phyloP scores from a whole-genome alignment of 441 rosid species.

The Flueggea neowawraea region DNA sequence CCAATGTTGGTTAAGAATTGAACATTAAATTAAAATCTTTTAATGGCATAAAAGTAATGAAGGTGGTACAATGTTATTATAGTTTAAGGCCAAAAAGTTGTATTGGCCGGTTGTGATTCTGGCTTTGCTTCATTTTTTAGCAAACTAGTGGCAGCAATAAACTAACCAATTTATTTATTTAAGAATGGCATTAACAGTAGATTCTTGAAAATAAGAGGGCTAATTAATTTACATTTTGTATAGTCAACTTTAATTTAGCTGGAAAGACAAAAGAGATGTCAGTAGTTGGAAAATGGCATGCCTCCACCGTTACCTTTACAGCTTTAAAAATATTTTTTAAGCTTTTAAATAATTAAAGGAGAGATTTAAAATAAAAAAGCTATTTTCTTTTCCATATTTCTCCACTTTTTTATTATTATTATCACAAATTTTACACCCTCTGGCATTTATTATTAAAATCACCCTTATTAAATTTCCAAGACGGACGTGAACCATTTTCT shows the following conservation, averaged over 20 bases:
- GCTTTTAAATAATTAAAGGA: constrained; percentile 19
- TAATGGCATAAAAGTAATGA: too few species aligned
- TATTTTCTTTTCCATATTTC: constrained; percentile 30
- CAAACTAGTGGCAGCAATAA: neutral
- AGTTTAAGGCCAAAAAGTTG: too few species aligned
- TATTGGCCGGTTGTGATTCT: too few species aligned
- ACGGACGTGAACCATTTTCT: constrained; percentile 86
- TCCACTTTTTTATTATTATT: constrained; percentile 10
- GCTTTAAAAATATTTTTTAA: constrained; percentile 30
- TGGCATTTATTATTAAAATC: constrained; percentile 31
- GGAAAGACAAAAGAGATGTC: constrained; percentile 71
- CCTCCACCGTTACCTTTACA: constrained; percentile 42
- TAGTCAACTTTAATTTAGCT: constrained; percentile 51
- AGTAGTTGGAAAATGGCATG: constrained; percentile 53
- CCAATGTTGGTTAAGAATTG: too few species aligned
- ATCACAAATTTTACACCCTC: constrained; percentile 26
- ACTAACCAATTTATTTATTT: constrained; percentile 1
- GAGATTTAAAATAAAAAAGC: constrained; percentile 14
- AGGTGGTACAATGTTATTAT: too few species aligned
- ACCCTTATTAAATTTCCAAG: constrained; percentile 54
- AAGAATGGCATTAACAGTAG: constrained; percentile 34
- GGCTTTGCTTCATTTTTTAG: neutral
- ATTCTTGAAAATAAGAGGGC: constrained; percentile 23
- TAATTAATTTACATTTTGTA: constrained; percentile 9
- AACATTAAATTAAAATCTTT: too few species aligned